Evolutionary conservation across 106 monocot genomes (phyloP), one percentile per base, ranked within the genome.

Genomic region (Allium sativum): DNA sequence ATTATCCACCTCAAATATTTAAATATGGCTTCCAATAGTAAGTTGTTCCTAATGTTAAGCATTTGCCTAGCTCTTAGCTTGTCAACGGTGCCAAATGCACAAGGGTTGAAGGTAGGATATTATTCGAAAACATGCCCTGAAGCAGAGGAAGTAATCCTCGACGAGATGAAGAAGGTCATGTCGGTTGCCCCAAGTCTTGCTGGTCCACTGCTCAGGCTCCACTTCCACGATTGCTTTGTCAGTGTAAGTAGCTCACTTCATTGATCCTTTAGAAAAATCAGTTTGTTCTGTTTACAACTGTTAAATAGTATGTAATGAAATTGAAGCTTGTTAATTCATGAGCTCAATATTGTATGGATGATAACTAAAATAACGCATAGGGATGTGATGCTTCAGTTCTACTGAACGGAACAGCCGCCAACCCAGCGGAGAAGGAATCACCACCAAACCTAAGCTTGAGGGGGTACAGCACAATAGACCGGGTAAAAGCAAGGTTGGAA

Each of bases 211-310:
- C 70, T 87, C 15, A 61, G 82, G 54, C 46, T 87, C 60, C 74
- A 77, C 52, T 82, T 86, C 68, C 82, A 79, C 56, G 87, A 82
- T 66, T 87, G 87, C 14, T 88, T 88, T 47, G 79, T 88, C 10
- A 68, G 59, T 15, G 87, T 88, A 66, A 10, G 66, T 60, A 31
- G 31, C 31, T 31, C 31, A 31, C 31, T 31, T 31, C 31, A 31
- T 31, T 5, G 31, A 31, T 31, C 31, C 31, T 31, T 3, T 0
- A 2, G 31, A 31, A 31, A 3, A 5, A 31, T 31, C 31, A 31
- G 31, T 31, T 31, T 1, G 31, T 31, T 31, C 31, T 31, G 2
- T n/a, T 31, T 31, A 31, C 31, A 31, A 31, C 31, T 31, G 31
- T 31, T 31, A 31, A 31, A 31, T 31, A 31, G 4, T 2, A 1